Percentiles rank a stretch among this genome's conserved stretches.
Conservation (phyloP, 371 early-diverging fungal species). For the Syncephalastrum contaminatum region DNA sequence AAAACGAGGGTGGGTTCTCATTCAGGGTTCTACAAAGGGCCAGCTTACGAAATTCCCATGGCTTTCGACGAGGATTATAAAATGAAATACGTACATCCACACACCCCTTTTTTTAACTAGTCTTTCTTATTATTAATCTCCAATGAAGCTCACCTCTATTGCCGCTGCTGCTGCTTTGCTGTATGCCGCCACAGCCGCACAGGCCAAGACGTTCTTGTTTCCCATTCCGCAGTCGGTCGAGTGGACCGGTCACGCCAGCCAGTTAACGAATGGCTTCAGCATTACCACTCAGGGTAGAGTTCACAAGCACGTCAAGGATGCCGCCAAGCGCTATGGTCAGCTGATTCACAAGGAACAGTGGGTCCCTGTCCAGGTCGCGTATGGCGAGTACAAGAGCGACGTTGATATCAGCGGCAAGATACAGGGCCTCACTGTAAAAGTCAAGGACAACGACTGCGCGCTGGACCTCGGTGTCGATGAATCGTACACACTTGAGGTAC, state of each 20-base stretch:
- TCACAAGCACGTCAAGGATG: conserved; percentile 28
- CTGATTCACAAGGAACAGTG: conserved; percentile 42
- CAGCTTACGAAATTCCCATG: too few species aligned
- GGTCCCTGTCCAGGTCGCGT: conserved; percentile 33
- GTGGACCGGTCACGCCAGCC: conserved; percentile 33
- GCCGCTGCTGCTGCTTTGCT: conserved; percentile 19
- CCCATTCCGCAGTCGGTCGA: conserved; percentile 42
- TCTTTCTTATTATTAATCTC: conserved; percentile 8
- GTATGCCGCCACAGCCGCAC: conserved; percentile 17
- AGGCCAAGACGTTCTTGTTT: conserved; percentile 38
- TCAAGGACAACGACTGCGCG: conserved; percentile 30
- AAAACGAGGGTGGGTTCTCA: too few species aligned
- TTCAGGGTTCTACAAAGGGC: too few species aligned
- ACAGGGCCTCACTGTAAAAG: conserved; percentile 1
- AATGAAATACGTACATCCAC: not conserved
- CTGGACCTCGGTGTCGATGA: conserved; percentile 60
- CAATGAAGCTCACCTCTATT: conserved; percentile 34
- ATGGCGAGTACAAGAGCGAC: conserved; percentile 13
- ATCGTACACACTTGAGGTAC: conserved; percentile 64
- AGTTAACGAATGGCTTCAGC: conserved; percentile 21
- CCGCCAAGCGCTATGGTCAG: conserved; percentile 34
- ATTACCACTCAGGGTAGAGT: conserved; percentile 21
- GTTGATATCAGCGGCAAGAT: conserved; percentile 16
- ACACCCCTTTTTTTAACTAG: not conserved
- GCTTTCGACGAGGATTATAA: too few species aligned